phyloP scores from a whole-genome alignment of 495 filamentous ascomycete genomes.

The Corynascus novoguineensis region DNA sequence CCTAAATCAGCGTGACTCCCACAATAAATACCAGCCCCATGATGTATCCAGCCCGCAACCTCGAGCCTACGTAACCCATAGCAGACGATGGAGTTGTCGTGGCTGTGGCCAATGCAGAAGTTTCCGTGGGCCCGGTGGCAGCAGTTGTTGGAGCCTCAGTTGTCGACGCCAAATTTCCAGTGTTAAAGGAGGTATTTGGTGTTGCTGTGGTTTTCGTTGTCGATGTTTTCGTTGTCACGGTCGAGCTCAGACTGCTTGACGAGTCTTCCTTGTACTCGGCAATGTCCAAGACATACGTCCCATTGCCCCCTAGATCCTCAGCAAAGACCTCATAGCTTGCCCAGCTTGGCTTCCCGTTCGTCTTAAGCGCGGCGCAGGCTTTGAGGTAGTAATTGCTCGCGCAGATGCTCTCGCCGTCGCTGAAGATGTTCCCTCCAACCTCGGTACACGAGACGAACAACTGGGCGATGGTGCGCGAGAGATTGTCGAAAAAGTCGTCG shows the following conservation, averaged over 20 bases:
- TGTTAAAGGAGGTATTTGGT: background rate
- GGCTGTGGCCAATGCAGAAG: background rate
- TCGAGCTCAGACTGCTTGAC: too few relatives aligned
- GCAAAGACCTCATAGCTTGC: conserved; percentile 5
- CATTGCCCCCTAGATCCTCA: background rate
- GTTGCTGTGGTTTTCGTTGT: background rate
- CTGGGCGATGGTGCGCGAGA: conserved; percentile 8
- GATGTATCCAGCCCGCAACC: background rate
- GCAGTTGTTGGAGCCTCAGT: background rate
- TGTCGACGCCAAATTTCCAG: background rate
- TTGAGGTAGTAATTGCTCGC: conserved; percentile 5
- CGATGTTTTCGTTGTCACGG: background rate
- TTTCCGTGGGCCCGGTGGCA: background rate
- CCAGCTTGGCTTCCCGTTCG: conserved; percentile 8
- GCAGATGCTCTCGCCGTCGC: conserved; percentile 12
- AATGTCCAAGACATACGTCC: conserved; percentile 8
- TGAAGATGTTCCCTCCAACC: background rate
- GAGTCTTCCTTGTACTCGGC: background rate
- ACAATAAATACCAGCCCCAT: background rate
- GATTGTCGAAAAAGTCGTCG: conserved; percentile 17
- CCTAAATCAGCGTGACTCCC: too few relatives aligned
- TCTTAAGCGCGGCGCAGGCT: conserved; percentile 8
- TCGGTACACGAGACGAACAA: conserved; percentile 13
- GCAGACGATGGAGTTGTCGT: background rate
- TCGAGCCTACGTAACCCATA: background rate